A percentile compares a stretch with the other conserved stretches of the same genome.
phyloP scores from a whole-genome alignment of 805 yeast species.

The Tetrapisispora fleetii region DNA sequence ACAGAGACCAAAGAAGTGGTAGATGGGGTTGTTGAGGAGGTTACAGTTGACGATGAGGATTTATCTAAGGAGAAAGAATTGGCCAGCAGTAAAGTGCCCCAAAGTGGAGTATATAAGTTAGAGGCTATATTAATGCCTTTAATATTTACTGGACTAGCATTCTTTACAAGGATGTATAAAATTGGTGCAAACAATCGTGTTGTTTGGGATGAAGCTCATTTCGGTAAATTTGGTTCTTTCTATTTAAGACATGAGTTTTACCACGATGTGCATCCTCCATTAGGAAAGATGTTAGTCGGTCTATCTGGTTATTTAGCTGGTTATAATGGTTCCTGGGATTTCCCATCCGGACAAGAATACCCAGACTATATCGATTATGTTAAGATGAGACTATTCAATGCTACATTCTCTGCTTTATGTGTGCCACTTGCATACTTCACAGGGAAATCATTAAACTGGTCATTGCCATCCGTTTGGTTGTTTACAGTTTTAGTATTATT shows the following conservation, averaged over 20 bases:
- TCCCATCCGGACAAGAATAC: slow-evolving; percentile 54
- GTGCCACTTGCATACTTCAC: slow-evolving; percentile 67
- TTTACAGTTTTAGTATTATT: slow-evolving; percentile 53
- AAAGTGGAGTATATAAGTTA: slow-evolving; percentile 7
- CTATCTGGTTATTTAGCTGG: slow-evolving; percentile 73
- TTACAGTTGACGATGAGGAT: slow-evolving; percentile 12
- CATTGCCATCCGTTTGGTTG: slow-evolving; percentile 44
- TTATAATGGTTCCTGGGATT: slow-evolving; percentile 69
- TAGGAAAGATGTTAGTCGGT: slow-evolving; percentile 74
- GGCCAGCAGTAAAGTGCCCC: not conserved
- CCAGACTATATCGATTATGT: slow-evolving; percentile 54
- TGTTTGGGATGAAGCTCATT: slow-evolving; percentile 88
- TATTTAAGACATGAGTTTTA: slow-evolving; percentile 71
- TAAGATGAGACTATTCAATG: slow-evolving; percentile 64
- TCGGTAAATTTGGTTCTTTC: slow-evolving; percentile 78
- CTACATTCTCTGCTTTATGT: slow-evolving; percentile 53
- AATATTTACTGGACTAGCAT: slow-evolving; percentile 36
- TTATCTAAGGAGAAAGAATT: slow-evolving; percentile 9
- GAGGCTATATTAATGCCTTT: slow-evolving; percentile 36
- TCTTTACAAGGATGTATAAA: slow-evolving; percentile 48
- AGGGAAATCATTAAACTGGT: slow-evolving; percentile 47
- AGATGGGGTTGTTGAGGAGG: not conserved
- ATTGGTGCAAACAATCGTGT: slow-evolving; percentile 50
- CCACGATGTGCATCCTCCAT: slow-evolving; percentile 82
- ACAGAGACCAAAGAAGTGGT: not conserved